Percentiles rank a stretch among this genome's conserved stretches.
Conservation (phyloP, 345 rosid species). For the Boechera retrofracta region DNA sequence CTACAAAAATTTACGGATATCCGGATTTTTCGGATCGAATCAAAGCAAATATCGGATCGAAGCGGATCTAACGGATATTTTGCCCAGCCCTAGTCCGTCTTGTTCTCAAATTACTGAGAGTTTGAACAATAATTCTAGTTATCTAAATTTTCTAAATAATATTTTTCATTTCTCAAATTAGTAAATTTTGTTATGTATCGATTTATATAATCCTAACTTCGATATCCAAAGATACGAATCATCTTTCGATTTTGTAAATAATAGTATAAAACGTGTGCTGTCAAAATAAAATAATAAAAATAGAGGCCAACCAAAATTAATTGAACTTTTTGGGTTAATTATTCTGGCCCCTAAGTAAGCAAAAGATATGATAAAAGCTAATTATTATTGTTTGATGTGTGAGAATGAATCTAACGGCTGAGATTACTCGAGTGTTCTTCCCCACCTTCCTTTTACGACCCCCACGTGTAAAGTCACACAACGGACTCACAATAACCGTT, state of each 20-base stretch:
- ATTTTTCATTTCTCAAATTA: no score
- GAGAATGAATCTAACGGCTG: slow-evolving; percentile 26
- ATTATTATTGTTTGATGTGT: background rate
- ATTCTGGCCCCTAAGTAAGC: background rate
- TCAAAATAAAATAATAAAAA: background rate
- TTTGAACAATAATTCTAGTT: no score
- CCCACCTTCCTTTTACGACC: background rate
- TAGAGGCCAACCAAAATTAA: background rate
- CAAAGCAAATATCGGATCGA: no score
- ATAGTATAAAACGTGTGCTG: background rate
- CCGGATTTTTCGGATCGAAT: no score
- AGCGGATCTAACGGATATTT: no score
- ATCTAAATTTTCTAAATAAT: no score
- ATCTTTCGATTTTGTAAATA: background rate
- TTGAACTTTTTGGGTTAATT: background rate
- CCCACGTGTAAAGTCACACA: slow-evolving; percentile 24
- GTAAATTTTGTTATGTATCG: no score
- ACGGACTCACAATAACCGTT: slow-evolving; percentile 1
- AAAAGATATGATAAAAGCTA: background rate
- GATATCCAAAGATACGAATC: background rate
- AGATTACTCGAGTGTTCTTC: slow-evolving; percentile 11
- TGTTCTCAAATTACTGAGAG: no score
- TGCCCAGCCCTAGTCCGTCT: no score
- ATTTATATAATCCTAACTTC: no score
- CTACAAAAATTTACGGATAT: no score